Base-by-base conservation (phyloP, 768 basidiomycete genomes). In the Phlebiopsis gigantea region DNA sequence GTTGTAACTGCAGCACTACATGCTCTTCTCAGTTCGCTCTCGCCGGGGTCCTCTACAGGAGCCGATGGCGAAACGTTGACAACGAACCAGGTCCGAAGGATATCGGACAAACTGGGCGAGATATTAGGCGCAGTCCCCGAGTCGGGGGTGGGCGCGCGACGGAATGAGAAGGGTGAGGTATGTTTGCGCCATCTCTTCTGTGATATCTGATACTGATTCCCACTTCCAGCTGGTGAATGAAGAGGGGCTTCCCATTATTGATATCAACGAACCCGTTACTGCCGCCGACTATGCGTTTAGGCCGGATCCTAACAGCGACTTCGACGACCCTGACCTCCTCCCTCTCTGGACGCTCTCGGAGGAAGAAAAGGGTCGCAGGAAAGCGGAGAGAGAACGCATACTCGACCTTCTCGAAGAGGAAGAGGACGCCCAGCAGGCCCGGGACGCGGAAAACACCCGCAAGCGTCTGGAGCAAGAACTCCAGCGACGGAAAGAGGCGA, bases 231-330 rank as follows among this genome's bases (percentile, higher is more conserved):
- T 85, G 52, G 62, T 86, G 41, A 88, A 87, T 63, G 87, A 90
- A 63, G 88, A 92, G 47, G 88, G 88, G 2, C 78, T 88, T 39
- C 89, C 89, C 10, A 85, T 92, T 59, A 75, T 90, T 58, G 90
- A 92, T 34, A 85, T 92, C 56, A 79, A 77, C 28, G 90, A 92
- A 64, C 82, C 82, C 42, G 63, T 78, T 4, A 49, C 69, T 15
- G 65, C 63, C 2, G 46, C 47, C n/a, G 46, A 62, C 21, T 70
- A 65, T 26, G 51, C 57, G 22, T 53, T 53, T 21, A 50, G 62
- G 1, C 53, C 62, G 9, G 44, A 64, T 28, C 52, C 65, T 7
- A 44, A 45, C 19, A 42, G 57, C 2, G 31, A 50, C 25, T 53
- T 66, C 34, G 72, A 76, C 22, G 79, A 83, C 25, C 69, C 76